phyloP scores from a whole-genome alignment of 2,329 filamentous ascomycete species.

The Pyricularia pennisetigena region DNA sequence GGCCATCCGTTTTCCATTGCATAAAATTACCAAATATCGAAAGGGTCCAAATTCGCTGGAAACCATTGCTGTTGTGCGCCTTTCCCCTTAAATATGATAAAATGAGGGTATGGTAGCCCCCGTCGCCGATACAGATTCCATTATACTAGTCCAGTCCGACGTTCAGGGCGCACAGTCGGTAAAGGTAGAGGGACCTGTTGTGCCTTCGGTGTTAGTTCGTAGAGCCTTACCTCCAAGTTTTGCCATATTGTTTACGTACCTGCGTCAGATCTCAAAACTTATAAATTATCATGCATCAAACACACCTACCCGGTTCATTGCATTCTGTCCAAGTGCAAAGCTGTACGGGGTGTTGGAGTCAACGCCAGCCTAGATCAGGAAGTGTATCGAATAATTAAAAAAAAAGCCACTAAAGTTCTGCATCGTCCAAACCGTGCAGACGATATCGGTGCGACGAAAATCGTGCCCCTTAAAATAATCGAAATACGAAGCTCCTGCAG shows the following conservation, averaged over 20 bases:
- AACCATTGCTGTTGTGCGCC: too few species aligned
- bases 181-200: constrained; percentile 53
- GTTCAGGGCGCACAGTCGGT: constrained; percentile 63
- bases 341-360: constrained; percentile 40
- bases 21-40: too few species aligned
- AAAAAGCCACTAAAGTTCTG: constrained; percentile 55
- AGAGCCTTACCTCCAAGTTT: background rate
- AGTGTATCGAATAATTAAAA: constrained; percentile 56
- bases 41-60: too few species aligned
- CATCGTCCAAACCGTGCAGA: constrained; percentile 54
- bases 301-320: constrained; percentile 69
- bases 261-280: constrained; percentile 63
- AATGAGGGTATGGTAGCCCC: too few species aligned
- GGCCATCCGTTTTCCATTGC: too few species aligned
- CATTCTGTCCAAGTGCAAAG: constrained; percentile 55
- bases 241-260: constrained; percentile 20
- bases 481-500: constrained; percentile 60
- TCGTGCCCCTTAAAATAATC: constrained; percentile 81
- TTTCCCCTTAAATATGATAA: too few species aligned
- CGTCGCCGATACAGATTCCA: too few species aligned
- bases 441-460: constrained; percentile 66
- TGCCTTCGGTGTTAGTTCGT: background rate
- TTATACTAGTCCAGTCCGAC: too few species aligned
- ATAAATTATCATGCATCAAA: constrained; percentile 77
- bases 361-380: constrained; percentile 50